Conservation (phyloP, 805 yeast species). For the Komagataella mondaviorum region DNA sequence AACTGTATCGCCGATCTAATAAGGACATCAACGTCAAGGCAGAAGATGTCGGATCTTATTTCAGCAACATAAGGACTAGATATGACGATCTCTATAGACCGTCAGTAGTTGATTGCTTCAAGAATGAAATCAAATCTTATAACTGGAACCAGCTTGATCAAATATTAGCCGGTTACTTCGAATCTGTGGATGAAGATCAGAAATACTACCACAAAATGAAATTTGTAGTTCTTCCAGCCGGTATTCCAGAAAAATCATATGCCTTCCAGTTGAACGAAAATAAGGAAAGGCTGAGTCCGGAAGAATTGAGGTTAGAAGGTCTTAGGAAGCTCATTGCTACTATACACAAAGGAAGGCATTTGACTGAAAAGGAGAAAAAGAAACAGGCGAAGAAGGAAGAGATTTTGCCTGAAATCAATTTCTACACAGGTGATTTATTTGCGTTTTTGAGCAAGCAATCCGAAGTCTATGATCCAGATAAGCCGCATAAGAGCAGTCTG, state of each 20-base stretch:
- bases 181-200: conserved; percentile 41
- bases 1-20: conserved; percentile 34
- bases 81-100: conserved; percentile 56
- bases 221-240: conserved; percentile 75
- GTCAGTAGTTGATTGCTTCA: conserved; percentile 42
- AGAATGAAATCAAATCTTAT: conserved; percentile 35
- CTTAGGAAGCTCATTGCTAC: conserved; percentile 50
- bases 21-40: conserved; percentile 17
- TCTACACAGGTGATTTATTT: conserved; percentile 78
- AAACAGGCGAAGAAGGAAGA: conserved; percentile 24
- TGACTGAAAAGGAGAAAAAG: conserved; percentile 25
- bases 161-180: conserved; percentile 82
- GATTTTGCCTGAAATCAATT: conserved; percentile 59
- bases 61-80: conserved; percentile 59
- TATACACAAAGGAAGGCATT: conserved; percentile 44
- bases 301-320: conserved; percentile 91
- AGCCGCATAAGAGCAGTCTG: conserved; percentile 4
- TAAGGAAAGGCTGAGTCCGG: conserved; percentile 58
- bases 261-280: conserved; percentile 16
- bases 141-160: conserved; percentile 94
- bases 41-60: conserved; percentile 17
- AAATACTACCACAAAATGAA: conserved; percentile 54
- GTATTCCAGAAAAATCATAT: conserved; percentile 42
- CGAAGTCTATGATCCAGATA: conserved; percentile 16
- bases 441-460: conserved; percentile 45